A percentile compares a stretch with the other conserved stretches of the same genome.
Conservation (phyloP, 2,329 filamentous ascomycete genomes). For the Paraconiothyrium brasiliense region DNA sequence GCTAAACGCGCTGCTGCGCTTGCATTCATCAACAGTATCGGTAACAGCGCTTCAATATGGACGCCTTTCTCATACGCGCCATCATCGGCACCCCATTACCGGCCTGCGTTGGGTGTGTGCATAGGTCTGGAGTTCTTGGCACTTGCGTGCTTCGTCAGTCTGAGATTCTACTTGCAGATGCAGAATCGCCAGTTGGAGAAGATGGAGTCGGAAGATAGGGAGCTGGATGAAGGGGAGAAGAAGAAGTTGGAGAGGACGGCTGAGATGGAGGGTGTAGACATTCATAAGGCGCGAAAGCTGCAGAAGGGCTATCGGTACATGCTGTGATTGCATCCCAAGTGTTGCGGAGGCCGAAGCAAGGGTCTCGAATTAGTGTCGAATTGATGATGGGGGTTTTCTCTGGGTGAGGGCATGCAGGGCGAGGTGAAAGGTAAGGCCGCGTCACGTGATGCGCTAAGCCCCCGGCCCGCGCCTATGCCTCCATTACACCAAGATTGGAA, state of each 20-base stretch:
- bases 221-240: slow-evolving; percentile 59
- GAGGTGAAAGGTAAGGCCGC: too few species aligned
- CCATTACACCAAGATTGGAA: too few species aligned
- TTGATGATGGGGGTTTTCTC: too few species aligned
- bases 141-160: slow-evolving; percentile 24
- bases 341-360: too few species aligned
- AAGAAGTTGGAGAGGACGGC: slow-evolving; percentile 64
- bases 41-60: slow-evolving; percentile 63
- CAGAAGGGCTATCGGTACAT: slow-evolving; percentile 65
- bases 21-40: slow-evolving; percentile 65
- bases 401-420: too few species aligned
- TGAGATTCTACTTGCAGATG: slow-evolving; percentile 35
- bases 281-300: slow-evolving; percentile 59
- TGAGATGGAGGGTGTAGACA: slow-evolving; percentile 60
- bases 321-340: slow-evolving; percentile 6
- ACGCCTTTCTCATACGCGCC: slow-evolving; percentile 53
- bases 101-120: slow-evolving; percentile 32
- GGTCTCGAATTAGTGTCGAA: too few species aligned
- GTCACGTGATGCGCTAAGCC: not conserved
- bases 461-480: too few species aligned
- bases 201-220: slow-evolving; percentile 59
- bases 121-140: slow-evolving; percentile 32
- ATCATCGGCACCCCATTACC: slow-evolving; percentile 28
- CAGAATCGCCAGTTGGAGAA: slow-evolving; percentile 62
- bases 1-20: slow-evolving; percentile 65